phyloP scores from a whole-genome alignment of 495 filamentous ascomycete genomes.

The Penicillium maclennaniae region DNA sequence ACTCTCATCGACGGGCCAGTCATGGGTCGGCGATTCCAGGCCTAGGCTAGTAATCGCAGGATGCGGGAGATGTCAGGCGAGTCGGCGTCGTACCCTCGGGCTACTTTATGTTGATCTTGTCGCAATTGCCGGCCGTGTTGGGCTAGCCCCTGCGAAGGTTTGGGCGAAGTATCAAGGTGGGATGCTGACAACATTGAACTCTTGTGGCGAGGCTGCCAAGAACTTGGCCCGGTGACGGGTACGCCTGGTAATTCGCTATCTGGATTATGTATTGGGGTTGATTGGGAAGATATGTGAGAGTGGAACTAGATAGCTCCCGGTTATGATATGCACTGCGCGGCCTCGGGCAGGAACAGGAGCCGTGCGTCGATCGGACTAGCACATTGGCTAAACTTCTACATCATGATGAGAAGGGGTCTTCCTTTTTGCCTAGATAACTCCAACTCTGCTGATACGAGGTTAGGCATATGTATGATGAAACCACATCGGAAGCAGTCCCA shows the following conservation, averaged over 20 bases:
- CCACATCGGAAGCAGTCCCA: slow-evolving; percentile 84
- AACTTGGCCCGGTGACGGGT: slow-evolving; percentile 66
- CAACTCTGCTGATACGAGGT: slow-evolving; percentile 1
- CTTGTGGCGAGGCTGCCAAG: slow-evolving; percentile 75
- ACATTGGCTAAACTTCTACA: slow-evolving; percentile 63
- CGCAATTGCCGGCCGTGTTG: slow-evolving; percentile 76
- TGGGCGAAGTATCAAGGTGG: slow-evolving; percentile 62
- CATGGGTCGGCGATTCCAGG: slow-evolving; percentile 39
- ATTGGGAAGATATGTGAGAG: slow-evolving; percentile 58
- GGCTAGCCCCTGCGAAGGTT: slow-evolving; percentile 68
- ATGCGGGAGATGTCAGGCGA: slow-evolving; percentile 66
- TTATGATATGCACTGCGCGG: slow-evolving; percentile 65
- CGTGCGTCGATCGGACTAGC: slow-evolving; percentile 65
- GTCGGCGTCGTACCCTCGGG: slow-evolving; percentile 61
- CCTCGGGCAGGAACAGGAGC: slow-evolving; percentile 72
- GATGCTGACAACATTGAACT: slow-evolving; percentile 41
- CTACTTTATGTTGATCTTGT: slow-evolving; percentile 64
- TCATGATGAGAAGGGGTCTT: neutral
- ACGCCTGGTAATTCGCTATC: slow-evolving; percentile 42
- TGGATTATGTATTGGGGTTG: no score
- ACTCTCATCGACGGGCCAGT: neutral
- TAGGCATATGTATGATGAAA: slow-evolving; percentile 81
- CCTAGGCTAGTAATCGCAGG: slow-evolving; percentile 70
- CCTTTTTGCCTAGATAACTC: neutral
- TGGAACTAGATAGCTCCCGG: slow-evolving; percentile 76